These are phyloP conservation scores for Paraglomus occultum DNA, from an alignment of 192 early-diverging fungal species.

Conservation along the genomic window DNA sequence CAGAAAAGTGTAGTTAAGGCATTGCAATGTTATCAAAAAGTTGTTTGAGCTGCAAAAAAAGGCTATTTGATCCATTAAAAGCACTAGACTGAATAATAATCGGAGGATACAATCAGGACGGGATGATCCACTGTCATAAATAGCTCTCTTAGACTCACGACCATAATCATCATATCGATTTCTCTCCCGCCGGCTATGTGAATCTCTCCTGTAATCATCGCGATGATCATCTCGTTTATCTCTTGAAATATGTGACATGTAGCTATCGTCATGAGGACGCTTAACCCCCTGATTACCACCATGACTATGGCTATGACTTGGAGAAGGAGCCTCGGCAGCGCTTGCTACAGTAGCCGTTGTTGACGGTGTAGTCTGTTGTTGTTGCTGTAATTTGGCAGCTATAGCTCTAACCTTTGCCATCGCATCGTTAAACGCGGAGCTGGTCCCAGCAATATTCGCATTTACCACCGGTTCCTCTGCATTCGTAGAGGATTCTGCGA, in stretches of 20 bases:
- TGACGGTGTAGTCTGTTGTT: slow-evolving; percentile 32
- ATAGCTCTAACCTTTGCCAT: slow-evolving; percentile 76
- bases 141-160: slow-evolving; percentile 24
- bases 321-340: slow-evolving; percentile 21
- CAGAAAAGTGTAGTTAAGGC: neutral
- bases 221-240: slow-evolving; percentile 35
- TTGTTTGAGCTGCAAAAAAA: neutral
- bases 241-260: slow-evolving; percentile 20
- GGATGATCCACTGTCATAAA: slow-evolving; percentile 25
- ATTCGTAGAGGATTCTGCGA: no score
- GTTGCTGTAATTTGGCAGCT: slow-evolving; percentile 63
- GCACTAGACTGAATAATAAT: neutral
- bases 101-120: slow-evolving; percentile 23
- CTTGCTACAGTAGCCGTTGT: slow-evolving; percentile 33
- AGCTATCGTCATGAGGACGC: slow-evolving; percentile 23
- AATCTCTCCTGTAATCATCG: slow-evolving; percentile 30
- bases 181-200: slow-evolving; percentile 18
- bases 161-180: slow-evolving; percentile 30
- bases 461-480: no score
- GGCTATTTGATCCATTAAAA: slow-evolving; percentile 1
- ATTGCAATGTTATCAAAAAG: neutral
- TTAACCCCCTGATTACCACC: slow-evolving; percentile 24
- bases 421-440: slow-evolving; percentile 51
- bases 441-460: no score
- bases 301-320: slow-evolving; percentile 28